phyloP scores from a whole-genome alignment of 2,329 filamentous ascomycete genomes.

The Erysiphe pisi region DNA sequence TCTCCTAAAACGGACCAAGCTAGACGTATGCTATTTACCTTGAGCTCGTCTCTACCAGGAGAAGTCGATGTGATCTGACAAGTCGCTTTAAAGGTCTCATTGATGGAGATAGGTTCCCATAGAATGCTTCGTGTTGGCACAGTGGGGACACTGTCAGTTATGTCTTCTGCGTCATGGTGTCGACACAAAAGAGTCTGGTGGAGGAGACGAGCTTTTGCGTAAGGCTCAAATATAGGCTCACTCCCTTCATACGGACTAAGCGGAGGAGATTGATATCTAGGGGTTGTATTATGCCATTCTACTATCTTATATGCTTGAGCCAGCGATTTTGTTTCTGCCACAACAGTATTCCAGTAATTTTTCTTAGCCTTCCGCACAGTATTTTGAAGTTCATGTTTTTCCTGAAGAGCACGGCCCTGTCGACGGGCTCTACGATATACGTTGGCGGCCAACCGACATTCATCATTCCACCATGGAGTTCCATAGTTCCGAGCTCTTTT shows the following conservation, averaged over 20 bases:
- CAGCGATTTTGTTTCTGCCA: too few relatives aligned
- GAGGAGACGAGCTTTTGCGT: not conserved
- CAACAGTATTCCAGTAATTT: too few relatives aligned
- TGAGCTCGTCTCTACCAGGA: not conserved
- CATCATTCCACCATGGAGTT: too few relatives aligned
- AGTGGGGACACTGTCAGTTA: not conserved
- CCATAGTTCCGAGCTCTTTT: too few relatives aligned
- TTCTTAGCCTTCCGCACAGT: too few relatives aligned
- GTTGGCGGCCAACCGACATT: too few relatives aligned
- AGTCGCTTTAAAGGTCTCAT: not conserved
- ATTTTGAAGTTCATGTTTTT: too few relatives aligned
- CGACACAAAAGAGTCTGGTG: not conserved
- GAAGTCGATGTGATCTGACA: conserved; percentile 14
- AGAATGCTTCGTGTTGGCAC: not conserved
- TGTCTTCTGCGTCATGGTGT: not conserved
- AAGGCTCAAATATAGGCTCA: not conserved
- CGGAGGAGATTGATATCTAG: not conserved
- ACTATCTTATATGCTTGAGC: not conserved
- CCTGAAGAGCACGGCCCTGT: too few relatives aligned
- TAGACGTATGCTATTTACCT: not conserved
- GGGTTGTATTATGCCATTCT: not conserved
- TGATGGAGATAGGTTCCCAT: not conserved
- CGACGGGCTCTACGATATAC: too few relatives aligned
- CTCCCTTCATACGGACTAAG: not conserved
- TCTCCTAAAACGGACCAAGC: not conserved